A percentile compares a stretch with the other conserved stretches of the same genome.
Conservation (phyloP, 306 rosid species). For the Quercus ilex region DNA sequence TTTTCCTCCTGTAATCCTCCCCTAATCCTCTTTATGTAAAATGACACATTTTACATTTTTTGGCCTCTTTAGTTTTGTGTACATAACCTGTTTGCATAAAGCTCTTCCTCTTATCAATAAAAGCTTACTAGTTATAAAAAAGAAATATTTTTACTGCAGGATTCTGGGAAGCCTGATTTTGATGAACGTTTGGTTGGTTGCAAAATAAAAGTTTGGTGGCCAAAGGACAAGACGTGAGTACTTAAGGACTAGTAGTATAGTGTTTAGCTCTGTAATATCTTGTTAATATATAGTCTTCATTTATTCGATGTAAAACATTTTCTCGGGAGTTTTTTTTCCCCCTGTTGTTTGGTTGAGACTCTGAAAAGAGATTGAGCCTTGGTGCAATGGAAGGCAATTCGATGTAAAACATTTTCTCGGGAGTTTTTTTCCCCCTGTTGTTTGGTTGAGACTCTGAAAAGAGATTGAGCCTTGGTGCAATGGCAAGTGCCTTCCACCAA, state of each 20-base stretch:
- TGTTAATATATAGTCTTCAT: not conserved
- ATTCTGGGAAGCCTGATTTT: conserved; percentile 17
- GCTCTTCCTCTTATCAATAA: not conserved
- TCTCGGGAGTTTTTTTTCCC: too few relatives aligned
- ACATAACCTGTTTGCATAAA: not conserved
- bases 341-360: too few relatives aligned
- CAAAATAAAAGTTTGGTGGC: conserved; percentile 83
- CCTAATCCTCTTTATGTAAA: not conserved
- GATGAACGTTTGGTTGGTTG: conserved; percentile 50
- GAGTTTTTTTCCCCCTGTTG: too few relatives aligned
- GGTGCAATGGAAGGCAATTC: too few relatives aligned
- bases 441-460: too few relatives aligned
- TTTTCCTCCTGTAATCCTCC: not conserved
- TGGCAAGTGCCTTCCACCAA: too few relatives aligned
- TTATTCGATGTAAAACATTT: too few relatives aligned
- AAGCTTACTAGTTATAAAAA: not conserved
- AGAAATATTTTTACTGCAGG: conserved; percentile 28
- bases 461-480: too few relatives aligned
- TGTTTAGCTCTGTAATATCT: conserved; percentile 1
- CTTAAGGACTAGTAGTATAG: conserved; percentile 19
- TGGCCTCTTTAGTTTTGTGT: not conserved
- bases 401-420: too few relatives aligned
- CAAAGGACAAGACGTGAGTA: conserved; percentile 63
- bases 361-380: too few relatives aligned
- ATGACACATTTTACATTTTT: not conserved